A percentile compares a stretch with the other conserved stretches of the same genome.
Evolutionary conservation across 2,329 filamentous ascomycete species (phyloP).

Genomic region (Hymenoscyphus scutula): DNA sequence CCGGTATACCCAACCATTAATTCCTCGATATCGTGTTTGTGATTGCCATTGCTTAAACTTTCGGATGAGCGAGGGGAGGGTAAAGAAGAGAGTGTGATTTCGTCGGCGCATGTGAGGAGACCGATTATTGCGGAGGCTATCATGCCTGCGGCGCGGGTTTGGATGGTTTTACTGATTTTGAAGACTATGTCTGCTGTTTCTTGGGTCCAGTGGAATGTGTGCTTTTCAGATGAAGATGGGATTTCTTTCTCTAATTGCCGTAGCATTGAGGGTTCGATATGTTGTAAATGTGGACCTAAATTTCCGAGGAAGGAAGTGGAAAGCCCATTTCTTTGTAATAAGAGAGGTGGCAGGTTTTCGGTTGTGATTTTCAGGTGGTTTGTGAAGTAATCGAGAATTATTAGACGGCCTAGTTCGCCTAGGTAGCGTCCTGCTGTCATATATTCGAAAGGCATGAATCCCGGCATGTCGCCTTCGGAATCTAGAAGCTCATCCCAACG

Average conservation of each 20-base stretch:
- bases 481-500: constrained; percentile 70
- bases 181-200: constrained; percentile 59
- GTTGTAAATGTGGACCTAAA: constrained; percentile 54
- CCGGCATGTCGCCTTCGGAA: constrained; percentile 65
- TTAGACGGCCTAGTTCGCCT: constrained; percentile 76
- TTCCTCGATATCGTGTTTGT: constrained; percentile 46
- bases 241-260: constrained; percentile 52
- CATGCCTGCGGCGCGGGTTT: constrained; percentile 70
- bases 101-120: constrained; percentile 65
- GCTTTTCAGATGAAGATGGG: constrained; percentile 46
- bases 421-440: constrained; percentile 95
- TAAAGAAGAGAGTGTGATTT: constrained; percentile 47
- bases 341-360: constrained; percentile 21
- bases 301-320: constrained; percentile 73
- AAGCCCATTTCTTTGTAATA: constrained; percentile 40
- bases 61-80: constrained; percentile 18
- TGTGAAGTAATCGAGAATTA: constrained; percentile 83
- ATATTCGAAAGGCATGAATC: constrained; percentile 94
- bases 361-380: constrained; percentile 22
- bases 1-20: constrained; percentile 78
- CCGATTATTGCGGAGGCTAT: constrained; percentile 71
- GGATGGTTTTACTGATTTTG: constrained; percentile 66
- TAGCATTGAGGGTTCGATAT: constrained; percentile 39
- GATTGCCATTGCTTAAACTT: neutral
- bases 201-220: constrained; percentile 60